These are phyloP conservation scores for Anisogramma anomala DNA, from an alignment of 2,329 filamentous ascomycete genomes.

Conservation along the genomic window DNA sequence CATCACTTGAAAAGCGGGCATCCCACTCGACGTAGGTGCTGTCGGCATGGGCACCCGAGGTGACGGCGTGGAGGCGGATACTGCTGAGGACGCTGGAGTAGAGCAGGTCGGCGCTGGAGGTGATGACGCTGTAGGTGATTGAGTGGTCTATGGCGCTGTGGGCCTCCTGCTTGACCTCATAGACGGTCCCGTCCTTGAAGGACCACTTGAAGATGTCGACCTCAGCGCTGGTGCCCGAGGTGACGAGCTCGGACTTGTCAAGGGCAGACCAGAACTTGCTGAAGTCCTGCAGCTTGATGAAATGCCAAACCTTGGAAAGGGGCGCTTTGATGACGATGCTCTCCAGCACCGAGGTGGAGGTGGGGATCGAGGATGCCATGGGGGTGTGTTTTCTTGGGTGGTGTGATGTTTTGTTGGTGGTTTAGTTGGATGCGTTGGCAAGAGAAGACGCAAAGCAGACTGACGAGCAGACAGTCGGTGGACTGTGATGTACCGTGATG, in stretches of 20 bases:
- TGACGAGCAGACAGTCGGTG: no score
- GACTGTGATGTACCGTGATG: no score
- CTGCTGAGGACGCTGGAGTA: conserved; percentile 59
- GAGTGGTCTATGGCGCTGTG: conserved; percentile 63
- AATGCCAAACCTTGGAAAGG: conserved; percentile 58
- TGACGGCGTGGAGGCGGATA: conserved; percentile 53
- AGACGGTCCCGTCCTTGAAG: conserved; percentile 56
- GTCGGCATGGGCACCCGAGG: conserved; percentile 51
- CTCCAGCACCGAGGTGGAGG: conserved; percentile 54
- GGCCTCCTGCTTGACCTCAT: conserved; percentile 67
- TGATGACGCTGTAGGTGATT: conserved; percentile 64
- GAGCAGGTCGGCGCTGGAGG: conserved; percentile 49
- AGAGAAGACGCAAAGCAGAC: no score
- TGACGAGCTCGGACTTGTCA: conserved; percentile 49
- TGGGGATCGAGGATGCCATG: conserved; percentile 39
- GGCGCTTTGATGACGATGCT: conserved; percentile 57
- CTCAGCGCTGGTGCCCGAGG: conserved; percentile 46
- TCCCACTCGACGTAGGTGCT: conserved; percentile 59
- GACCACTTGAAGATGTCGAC: conserved; percentile 58
- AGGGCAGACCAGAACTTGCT: conserved; percentile 55
- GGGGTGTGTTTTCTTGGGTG: background rate
- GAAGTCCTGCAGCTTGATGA: conserved; percentile 63
- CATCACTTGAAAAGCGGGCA: conserved; percentile 58
- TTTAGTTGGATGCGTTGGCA: no score
- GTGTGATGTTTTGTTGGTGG: no score